These are phyloP conservation scores for Brettanomyces naardenensis DNA, from an alignment of 805 yeast genomes.

Conservation along the genomic window DNA sequence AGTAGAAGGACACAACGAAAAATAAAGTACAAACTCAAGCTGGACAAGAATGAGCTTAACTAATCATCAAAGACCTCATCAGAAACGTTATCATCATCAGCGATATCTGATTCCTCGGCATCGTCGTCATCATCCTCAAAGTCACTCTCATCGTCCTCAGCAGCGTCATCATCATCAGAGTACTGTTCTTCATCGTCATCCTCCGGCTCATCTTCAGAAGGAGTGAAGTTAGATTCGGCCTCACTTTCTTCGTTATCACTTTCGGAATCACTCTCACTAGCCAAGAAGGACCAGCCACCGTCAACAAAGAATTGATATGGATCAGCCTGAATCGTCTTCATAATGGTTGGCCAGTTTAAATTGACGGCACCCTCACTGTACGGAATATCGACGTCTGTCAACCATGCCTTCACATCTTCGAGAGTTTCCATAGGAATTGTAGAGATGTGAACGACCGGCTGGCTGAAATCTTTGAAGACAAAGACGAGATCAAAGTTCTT, in stretches of 20 bases:
- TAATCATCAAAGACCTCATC: constrained; percentile 27
- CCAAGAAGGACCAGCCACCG: constrained; percentile 95
- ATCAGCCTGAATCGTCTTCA: constrained; percentile 88
- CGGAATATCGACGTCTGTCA: constrained; percentile 96
- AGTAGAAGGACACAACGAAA: constrained; percentile 2
- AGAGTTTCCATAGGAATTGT: constrained; percentile 89
- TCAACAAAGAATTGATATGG: constrained; percentile 90
- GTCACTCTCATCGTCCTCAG: constrained; percentile 14
- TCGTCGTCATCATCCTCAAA: constrained; percentile 20
- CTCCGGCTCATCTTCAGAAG: constrained; percentile 51
- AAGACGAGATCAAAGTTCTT: constrained; percentile 96
- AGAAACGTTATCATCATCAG: constrained; percentile 18
- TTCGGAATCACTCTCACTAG: constrained; percentile 79
- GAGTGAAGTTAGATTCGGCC: constrained; percentile 57
- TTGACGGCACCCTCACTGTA: constrained; percentile 91
- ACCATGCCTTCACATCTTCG: constrained; percentile 93
- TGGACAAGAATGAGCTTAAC: constrained; percentile 1
- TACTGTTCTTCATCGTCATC: constrained; percentile 34
- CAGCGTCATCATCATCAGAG: constrained; percentile 18
- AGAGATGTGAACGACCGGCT: constrained; percentile 85
- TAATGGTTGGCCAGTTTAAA: constrained; percentile 90
- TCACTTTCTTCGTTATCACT: constrained; percentile 63
- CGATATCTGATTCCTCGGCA: constrained; percentile 19
- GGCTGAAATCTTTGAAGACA: constrained; percentile 83
- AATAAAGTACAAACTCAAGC: background rate